These are phyloP conservation scores for Lathyrus sativus DNA, from an alignment of 306 rosid species.

Conservation along the genomic window DNA sequence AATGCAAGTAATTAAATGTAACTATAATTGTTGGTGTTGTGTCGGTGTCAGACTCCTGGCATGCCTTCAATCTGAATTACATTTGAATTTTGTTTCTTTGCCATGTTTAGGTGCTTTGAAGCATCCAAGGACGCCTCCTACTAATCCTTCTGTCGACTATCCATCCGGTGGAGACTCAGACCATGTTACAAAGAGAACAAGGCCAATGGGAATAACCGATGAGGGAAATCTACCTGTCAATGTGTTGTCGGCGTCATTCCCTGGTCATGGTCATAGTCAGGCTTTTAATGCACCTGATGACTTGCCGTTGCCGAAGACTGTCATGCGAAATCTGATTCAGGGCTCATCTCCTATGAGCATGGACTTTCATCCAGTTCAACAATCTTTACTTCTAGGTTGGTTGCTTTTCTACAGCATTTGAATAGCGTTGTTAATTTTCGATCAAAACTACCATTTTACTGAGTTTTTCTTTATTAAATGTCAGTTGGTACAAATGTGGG, in stretches of 20 bases:
- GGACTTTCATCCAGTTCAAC: conserved; percentile 98
- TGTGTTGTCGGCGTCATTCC: conserved; percentile 79
- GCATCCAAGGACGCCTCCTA: conserved; percentile 96
- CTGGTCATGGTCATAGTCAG: conserved; percentile 68
- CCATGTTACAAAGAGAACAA: conserved; percentile 84
- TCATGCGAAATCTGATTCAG: conserved; percentile 74
- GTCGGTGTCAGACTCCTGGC: background rate
- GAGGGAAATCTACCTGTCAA: conserved; percentile 96
- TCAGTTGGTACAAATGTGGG: conserved; percentile 96
- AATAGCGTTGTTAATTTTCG: conserved; percentile 21
- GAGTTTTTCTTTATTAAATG: conserved; percentile 29
- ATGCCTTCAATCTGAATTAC: background rate
- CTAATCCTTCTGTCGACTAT: conserved; percentile 86
- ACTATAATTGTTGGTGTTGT: background rate
- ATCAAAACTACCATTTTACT: conserved; percentile 22
- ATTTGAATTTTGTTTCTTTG: conserved; percentile 38
- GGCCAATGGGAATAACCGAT: conserved; percentile 82
- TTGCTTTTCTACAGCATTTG: conserved; percentile 27
- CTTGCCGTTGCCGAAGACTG: conserved; percentile 84
- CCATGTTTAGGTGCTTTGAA: conserved; percentile 78
- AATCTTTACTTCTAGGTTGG: conserved; percentile 89
- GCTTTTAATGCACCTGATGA: conserved; percentile 85
- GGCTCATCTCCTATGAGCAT: conserved; percentile 99
- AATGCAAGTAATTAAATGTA: background rate
- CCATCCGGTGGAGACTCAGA: conserved; percentile 95